A percentile compares a stretch with the other conserved stretches of the same genome.
Conservation (phyloP, 2,329 filamentous ascomycete species). For the Cordyceps javanica region DNA sequence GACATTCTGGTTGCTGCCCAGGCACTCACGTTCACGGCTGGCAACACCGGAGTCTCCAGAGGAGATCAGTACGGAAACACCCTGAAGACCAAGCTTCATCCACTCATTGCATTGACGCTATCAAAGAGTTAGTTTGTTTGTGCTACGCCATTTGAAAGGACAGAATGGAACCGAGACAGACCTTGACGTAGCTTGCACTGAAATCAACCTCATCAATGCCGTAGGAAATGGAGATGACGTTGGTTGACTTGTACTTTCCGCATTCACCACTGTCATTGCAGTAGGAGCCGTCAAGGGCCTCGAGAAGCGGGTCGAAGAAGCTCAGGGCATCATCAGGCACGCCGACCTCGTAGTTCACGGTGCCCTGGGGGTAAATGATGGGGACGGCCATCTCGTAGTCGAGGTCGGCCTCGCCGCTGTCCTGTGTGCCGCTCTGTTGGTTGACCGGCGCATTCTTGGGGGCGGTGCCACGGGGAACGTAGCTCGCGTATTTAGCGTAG, state of each 20-base stretch:
- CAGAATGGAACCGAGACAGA: neutral
- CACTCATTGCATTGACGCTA: slow-evolving; percentile 36
- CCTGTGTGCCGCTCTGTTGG: slow-evolving; percentile 17
- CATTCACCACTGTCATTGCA: slow-evolving; percentile 44
- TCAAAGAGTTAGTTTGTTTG: neutral
- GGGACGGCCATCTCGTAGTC: slow-evolving; percentile 45
- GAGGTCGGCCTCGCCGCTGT: slow-evolving; percentile 37
- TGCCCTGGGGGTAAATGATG: slow-evolving; percentile 44
- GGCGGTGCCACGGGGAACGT: slow-evolving; percentile 31
- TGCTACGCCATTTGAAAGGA: neutral
- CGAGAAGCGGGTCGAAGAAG: slow-evolving; percentile 41
- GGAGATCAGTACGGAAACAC: slow-evolving; percentile 35
- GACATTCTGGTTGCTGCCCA: slow-evolving; percentile 14
- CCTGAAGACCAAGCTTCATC: slow-evolving; percentile 40
- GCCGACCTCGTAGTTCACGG: slow-evolving; percentile 31
- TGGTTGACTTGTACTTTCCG: slow-evolving; percentile 17
- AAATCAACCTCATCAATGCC: slow-evolving; percentile 42
- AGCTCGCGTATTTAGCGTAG: slow-evolving; percentile 26
- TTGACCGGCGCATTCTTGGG: slow-evolving; percentile 28
- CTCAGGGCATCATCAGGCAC: slow-evolving; percentile 17
- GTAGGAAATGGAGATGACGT: slow-evolving; percentile 37
- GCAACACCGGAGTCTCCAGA: slow-evolving; percentile 35
- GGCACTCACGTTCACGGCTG: slow-evolving; percentile 15
- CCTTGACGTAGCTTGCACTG: slow-evolving; percentile 33
- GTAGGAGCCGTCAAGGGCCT: slow-evolving; percentile 47